These are phyloP conservation scores for Filobasidium wieringae DNA, from an alignment of 768 basidiomycete species.

Conservation along the genomic window DNA sequence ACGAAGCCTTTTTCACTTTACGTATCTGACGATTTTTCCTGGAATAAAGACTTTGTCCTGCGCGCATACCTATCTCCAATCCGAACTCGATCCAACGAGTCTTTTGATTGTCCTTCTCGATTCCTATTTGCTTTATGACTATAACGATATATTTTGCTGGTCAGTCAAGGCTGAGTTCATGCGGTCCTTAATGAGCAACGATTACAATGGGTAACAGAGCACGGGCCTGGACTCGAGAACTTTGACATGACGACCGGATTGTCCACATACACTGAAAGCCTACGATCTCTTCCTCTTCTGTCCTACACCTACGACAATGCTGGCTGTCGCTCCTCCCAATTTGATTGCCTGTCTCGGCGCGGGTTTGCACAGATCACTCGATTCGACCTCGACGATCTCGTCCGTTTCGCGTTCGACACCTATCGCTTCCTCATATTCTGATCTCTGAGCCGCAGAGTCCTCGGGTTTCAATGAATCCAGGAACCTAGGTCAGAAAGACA, in stretches of 20 bases:
- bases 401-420: conserved; percentile 66
- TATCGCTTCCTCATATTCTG: conserved; percentile 59
- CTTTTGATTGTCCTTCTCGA: not conserved
- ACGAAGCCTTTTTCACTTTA: not conserved
- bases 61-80: no score
- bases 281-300: not conserved
- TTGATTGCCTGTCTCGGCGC: not conserved
- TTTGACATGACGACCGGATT: no score
- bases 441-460: conserved; percentile 54
- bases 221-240: no score
- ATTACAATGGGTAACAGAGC: no score
- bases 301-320: not conserved
- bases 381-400: conserved; percentile 59
- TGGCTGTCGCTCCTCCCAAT: not conserved
- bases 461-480: conserved; percentile 62
- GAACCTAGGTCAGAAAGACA: conserved; percentile 45
- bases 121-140: not conserved
- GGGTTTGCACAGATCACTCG: conserved; percentile 48
- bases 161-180: no score
- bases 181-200: no score
- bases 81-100: no score
- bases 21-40: not conserved
- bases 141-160: not conserved
- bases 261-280: no score
- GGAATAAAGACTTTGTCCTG: no score